Evolutionary conservation across 371 early-diverging fungal genomes (phyloP), one percentile per base, ranked within the genome.

Genomic region (Synchytrium microbalum): DNA sequence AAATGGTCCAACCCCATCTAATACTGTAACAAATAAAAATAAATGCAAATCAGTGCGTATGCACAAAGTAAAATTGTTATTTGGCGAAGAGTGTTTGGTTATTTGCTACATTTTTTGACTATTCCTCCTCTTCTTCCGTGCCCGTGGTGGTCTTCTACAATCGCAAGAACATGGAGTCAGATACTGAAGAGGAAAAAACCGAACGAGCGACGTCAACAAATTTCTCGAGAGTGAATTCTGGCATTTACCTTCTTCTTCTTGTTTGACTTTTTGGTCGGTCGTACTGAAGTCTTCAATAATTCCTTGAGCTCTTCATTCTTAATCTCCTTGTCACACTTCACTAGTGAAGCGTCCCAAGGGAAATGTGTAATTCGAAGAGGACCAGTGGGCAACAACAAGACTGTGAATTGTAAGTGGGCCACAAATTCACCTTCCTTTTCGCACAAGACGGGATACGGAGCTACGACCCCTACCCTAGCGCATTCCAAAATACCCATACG

Each of bases 371-470:
- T 72, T 73, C 74, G 73, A 31, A 76, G 33, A 19, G 76, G 79
- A 0, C 76, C 95, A 58, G 77, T 83, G 32, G 90, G 79, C 58
- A 86, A 78, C 32, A 94, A 76, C 62, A 95, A 76, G 30, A 88
- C 90, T 1, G 96, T 94, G 67, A 89, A 82, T 78, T 90, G 88
- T 75, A 90, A 87, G 73, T 93, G 93, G 29, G 92, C 93, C 31
- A 91, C 87, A 30, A 80, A 64, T 65, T 84, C 92, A 27, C 84
- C 89, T 54, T 81, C 66, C 78, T 86, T 81, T 73, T 89, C 88
- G 80, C 86, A 69, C 73, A 85, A 74, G 30, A 95, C 88, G 32
- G 84, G 80, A 68, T 87, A 88, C 19, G 93, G 85, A 46, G 79
- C 84, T 59, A 92, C 78, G 16, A 95, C 80, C 25, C 82, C 78